Conservation (phyloP, 2,329 filamentous ascomycete species). For the Ophiostoma angusticollis region DNA sequence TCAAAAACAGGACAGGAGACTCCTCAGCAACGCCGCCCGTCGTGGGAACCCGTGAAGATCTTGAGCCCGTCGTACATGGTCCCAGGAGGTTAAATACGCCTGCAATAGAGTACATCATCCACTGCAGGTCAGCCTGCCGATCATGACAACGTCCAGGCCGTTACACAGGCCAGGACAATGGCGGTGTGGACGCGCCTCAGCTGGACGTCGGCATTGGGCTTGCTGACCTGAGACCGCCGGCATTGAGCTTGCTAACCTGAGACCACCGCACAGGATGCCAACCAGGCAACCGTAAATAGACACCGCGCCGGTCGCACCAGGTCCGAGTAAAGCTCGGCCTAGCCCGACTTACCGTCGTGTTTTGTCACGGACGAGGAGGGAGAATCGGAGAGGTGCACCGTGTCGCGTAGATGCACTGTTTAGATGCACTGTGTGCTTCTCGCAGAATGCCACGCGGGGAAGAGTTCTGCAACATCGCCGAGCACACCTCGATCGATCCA, state of each 20-base stretch:
- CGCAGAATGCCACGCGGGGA: too few relatives aligned
- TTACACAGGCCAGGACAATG: constrained; percentile 96
- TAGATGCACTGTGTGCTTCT: too few relatives aligned
- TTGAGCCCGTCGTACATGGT: constrained; percentile 61
- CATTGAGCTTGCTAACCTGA: constrained; percentile 83
- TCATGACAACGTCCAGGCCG: constrained; percentile 81
- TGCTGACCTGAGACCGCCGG: too few relatives aligned
- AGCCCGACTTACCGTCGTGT: constrained; percentile 67
- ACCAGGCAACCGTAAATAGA: constrained; percentile 77
- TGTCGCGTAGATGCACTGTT: too few relatives aligned
- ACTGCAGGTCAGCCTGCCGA: constrained; percentile 76
- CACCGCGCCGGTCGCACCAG: constrained; percentile 75
- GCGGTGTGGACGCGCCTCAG: constrained; percentile 71
- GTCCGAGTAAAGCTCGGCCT: too few relatives aligned
- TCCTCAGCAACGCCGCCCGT: constrained; percentile 69
- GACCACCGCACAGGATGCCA: constrained; percentile 76
- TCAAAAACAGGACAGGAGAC: too few relatives aligned
- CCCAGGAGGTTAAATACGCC: background rate
- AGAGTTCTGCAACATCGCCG: too few relatives aligned
- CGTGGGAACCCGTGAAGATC: constrained; percentile 77
- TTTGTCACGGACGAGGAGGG: too few relatives aligned
- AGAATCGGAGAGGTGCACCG: too few relatives aligned
- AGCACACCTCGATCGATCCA: too few relatives aligned
- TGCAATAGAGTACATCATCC: constrained; percentile 66
- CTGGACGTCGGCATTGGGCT: constrained; percentile 60